phyloP scores from a whole-genome alignment of 2,329 filamentous ascomycete genomes.

The Aspergillus puulaauensis region DNA sequence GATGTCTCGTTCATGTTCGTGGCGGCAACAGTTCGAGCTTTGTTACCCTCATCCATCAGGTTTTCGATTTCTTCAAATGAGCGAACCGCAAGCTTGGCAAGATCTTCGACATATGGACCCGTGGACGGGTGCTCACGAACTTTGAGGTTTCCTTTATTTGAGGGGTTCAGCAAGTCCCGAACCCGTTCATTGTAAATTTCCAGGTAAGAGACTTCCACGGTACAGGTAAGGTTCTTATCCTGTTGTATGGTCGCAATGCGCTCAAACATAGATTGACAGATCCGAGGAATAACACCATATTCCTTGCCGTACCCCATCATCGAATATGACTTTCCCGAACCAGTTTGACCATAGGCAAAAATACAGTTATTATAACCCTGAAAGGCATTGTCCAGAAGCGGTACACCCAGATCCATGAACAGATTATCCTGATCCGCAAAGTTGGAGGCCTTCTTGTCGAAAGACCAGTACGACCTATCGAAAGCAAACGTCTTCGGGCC shows the following conservation, averaged over 20 bases:
- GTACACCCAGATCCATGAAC: conserved; percentile 82
- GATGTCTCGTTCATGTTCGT: conserved; percentile 99
- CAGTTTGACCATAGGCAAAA: conserved; percentile 97
- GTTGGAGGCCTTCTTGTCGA: conserved; percentile 74
- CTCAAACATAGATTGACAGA: conserved; percentile 97
- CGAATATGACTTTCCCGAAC: conserved; percentile 97
- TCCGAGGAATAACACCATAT: conserved; percentile 90
- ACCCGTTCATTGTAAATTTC: conserved; percentile 99
- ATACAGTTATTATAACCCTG: conserved; percentile 99
- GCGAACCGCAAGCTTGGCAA: conserved; percentile 90
- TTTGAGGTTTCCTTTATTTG: conserved; percentile 93
- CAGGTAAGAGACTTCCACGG: conserved; percentile 95
- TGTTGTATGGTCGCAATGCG: conserved; percentile 70
- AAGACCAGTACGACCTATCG: conserved; percentile 98
- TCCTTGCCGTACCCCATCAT: conserved; percentile 99
- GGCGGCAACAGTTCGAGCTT: conserved; percentile 93
- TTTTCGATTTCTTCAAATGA: conserved; percentile 96
- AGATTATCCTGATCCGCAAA: conserved; percentile 90
- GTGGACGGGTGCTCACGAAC: conserved; percentile 97
- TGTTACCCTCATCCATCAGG: conserved; percentile 99
- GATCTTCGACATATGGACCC: conserved; percentile 95
- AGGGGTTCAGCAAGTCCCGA: conserved; percentile 89
- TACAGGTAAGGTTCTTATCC: conserved; percentile 79
- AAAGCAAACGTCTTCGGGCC: conserved; percentile 88
- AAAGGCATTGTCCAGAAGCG: conserved; percentile 95